Base-by-base conservation (phyloP, 108 stramenopile species). In the Discostella pseudostelligera region DNA sequence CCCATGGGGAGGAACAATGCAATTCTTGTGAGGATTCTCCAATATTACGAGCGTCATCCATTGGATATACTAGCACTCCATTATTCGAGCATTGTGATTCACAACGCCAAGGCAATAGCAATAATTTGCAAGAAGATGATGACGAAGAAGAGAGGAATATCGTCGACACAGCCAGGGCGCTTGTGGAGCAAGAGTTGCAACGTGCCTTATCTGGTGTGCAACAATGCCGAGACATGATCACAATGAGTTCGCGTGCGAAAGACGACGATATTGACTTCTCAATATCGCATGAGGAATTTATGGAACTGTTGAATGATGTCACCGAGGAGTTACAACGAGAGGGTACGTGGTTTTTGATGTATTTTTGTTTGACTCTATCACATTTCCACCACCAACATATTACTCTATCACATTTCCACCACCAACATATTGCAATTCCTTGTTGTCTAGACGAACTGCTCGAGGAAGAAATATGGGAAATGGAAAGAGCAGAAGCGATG, bases 141-240 rank as follows among this genome's bases (percentile, higher is more conserved):
- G 32, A 32, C 32, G 32, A 32, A 32, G 32, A 32, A 42, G 47
- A 67, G 35, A 22, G 21, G 16, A 48, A 48, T 67, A 56, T 39
- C 14, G 35, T 67, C 17, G 48, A 63, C 39, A 50, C 56, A 14
- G 71, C 71, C 36, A 63, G 40, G 56, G 44, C 56, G 11, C 63
- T 72, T 35, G 71, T 72, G n/a, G 56, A 64, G 29, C 62, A 64
- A 58, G 71, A 64, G 35, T 29, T 72, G 37, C 62, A 64, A 39
- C 17, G 62, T 22, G 62, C 71, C 50, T 42, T 63, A 24, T 35
- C 59, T 6, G 70, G 60, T 5, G 28, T 70, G 45, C 39, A 61
- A 25, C 53, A 70, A 22, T 48, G 56, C 45, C 39, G 46, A 4
- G 29, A 67, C 20, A 28, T 57, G 24, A 32, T 55, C 44, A 55